A percentile compares a stretch with the other conserved stretches of the same genome.
Evolutionary conservation across 805 yeast species (phyloP).

Genomic region (Candida ficus): DNA sequence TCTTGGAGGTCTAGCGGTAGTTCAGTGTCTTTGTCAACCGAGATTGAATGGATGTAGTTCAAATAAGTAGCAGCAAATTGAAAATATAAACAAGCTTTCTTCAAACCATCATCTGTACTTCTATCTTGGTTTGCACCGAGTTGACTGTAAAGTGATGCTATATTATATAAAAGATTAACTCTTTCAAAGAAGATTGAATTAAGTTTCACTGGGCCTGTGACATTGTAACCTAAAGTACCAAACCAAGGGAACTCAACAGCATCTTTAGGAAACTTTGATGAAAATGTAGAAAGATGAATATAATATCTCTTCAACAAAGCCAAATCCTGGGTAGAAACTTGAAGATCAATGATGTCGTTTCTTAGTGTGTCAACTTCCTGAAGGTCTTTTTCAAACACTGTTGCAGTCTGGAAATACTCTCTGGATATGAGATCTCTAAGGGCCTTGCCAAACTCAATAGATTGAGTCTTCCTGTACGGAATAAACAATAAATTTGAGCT

Average conservation of each 20-base stretch:
- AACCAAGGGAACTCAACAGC: conserved; percentile 66
- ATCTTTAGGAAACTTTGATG: conserved; percentile 59
- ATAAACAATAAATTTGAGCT: conserved; percentile 40
- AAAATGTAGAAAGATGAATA: conserved; percentile 37
- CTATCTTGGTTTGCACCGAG: conserved; percentile 44
- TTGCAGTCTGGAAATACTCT: conserved; percentile 41
- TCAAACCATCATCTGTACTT: conserved; percentile 47
- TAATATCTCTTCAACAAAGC: conserved; percentile 41
- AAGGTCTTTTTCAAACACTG: conserved; percentile 38
- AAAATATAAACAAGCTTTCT: conserved; percentile 55
- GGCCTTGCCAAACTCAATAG: conserved; percentile 34
- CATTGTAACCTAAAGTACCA: conserved; percentile 56
- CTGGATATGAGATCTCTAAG: conserved; percentile 40
- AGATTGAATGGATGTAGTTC: conserved; percentile 61
- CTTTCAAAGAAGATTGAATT: conserved; percentile 55
- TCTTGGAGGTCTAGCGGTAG: conserved; percentile 43
- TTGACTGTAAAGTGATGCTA: conserved; percentile 59
- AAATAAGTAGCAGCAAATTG: conserved; percentile 74
- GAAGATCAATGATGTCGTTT: conserved; percentile 31
- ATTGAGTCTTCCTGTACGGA: conserved; percentile 45
- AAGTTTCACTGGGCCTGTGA: conserved; percentile 40
- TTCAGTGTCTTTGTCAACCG: conserved; percentile 17
- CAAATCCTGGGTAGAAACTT: conserved; percentile 32
- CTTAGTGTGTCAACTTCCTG: conserved; percentile 40
- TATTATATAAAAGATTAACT: conserved; percentile 58